Evolutionary conservation across 2,329 filamentous ascomycete species (phyloP).

Genomic region (Trichophyton mentagrophytes): DNA sequence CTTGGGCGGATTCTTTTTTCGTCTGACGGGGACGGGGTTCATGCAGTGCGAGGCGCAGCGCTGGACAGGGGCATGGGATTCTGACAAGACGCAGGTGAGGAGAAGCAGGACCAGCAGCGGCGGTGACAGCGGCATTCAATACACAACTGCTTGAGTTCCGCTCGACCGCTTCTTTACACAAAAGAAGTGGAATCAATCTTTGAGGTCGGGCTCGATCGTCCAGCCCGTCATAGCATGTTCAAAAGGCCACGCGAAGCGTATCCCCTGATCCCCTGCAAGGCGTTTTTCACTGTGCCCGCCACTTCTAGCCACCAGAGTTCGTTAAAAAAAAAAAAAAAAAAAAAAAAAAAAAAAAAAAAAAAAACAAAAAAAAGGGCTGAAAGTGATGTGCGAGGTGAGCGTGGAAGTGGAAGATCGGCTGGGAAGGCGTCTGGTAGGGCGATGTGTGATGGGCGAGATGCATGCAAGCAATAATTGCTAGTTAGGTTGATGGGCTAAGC

Average conservation of each 20-base stretch:
- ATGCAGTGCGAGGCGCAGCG: neutral
- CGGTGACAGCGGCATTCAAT: neutral
- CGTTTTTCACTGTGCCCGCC: neutral
- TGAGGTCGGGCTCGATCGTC: neutral
- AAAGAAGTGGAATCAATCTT: too few species aligned
- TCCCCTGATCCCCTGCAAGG: conserved; percentile 3
- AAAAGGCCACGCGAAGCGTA: neutral
- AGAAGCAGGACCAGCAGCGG: neutral
- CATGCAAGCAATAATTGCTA: too few species aligned
- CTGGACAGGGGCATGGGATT: neutral
- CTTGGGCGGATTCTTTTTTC: neutral
- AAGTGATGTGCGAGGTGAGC: too few species aligned
- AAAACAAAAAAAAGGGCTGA: too few species aligned
- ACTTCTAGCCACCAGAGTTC: neutral
- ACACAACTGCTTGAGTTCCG: too few species aligned
- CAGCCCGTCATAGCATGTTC: neutral
- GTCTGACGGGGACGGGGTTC: neutral
- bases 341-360: too few species aligned
- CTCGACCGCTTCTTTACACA: too few species aligned
- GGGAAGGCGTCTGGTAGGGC: too few species aligned
- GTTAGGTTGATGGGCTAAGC: too few species aligned
- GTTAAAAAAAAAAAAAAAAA: neutral
- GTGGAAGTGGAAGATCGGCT: too few species aligned
- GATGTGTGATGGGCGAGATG: too few species aligned
- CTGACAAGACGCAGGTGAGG: neutral